Base-by-base conservation (phyloP, 805 yeast species). In the Candida sonorensis region DNA sequence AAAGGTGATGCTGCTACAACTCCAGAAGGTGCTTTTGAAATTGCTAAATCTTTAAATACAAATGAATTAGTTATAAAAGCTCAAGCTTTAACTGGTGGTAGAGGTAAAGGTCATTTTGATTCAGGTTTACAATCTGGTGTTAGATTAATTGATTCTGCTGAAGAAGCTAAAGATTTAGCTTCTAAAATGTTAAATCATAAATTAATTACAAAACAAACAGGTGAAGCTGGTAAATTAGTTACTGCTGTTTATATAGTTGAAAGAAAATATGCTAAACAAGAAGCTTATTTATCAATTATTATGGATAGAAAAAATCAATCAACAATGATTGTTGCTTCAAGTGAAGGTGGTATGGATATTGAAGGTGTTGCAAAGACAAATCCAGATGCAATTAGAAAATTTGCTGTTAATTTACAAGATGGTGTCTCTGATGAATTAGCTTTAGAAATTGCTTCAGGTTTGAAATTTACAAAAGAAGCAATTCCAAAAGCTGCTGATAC, bases 281-380 rank as follows among this genome's bases (percentile, higher is more conserved):
- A 92, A 70, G 94, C 97, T 37, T 92, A 92, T 67, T 65, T 92
- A 47, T 94, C 97, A 42, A 86, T 92, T 48, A 72, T 92, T 49
- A 75, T 88, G 82, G 97, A 92, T 72, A 86, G 99, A 69, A 74
- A 78, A 48, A 74, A 81, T 46, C 94, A 88, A 66, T 69, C 75
- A 48, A 95, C 97, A 39, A 71, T 92, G 66, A 83, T 92, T 55
- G 95, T 92, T 44, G 96, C 96, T 31, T 87, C 97, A 21, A 70
- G 94, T 43, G 92, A 92, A 68, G 99, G 99, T 69, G 99, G 99
- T 71, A 88, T 92, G 95, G 96, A 92, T 68, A 92, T 92, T 55
- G 99, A 92, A 72, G 95, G 95, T 61, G 97, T 92, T 49, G 99
- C 98, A 40, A 80, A 79, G 48, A 77, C 72, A 50, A 80, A 75